Conservation (phyloP, 345 rosid species). For the Noccaea bulbosa region DNA sequence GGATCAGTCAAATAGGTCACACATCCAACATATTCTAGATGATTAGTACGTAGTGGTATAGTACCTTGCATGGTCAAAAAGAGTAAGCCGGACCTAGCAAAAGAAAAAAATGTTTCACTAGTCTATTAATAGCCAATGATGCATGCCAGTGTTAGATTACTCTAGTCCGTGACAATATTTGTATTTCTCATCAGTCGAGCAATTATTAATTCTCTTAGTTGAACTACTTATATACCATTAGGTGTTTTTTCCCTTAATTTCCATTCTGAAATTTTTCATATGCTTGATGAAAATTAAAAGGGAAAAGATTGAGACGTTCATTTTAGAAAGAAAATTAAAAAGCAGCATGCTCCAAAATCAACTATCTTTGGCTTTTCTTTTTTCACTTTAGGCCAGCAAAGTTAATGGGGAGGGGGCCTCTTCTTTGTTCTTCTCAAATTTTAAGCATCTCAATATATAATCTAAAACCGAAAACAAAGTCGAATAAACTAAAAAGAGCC, state of each 20-base stretch:
- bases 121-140: conserved; percentile 1
- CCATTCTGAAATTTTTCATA: conserved; percentile 16
- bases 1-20: conserved; percentile 4
- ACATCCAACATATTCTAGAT: not conserved
- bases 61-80: not conserved
- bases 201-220: not conserved
- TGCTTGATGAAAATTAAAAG: conserved; percentile 30
- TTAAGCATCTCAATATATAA: conserved; percentile 24
- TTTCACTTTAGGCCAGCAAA: conserved; percentile 43
- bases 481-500: conserved; percentile 38
- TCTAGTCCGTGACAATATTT: conserved; percentile 11
- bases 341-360: conserved; percentile 36
- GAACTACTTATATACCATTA: not conserved
- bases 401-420: conserved; percentile 44
- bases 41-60: not conserved
- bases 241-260: not conserved
- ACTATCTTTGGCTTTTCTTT: conserved; percentile 41
- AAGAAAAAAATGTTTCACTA: not conserved
- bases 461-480: conserved; percentile 16
- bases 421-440: conserved; percentile 32
- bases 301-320: conserved; percentile 35
- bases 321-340: conserved; percentile 17
- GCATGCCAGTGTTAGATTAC: not conserved
- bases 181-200: not conserved
- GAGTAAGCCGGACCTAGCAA: conserved; percentile 5